Evolutionary conservation across 1,284 basidiomycete species (phyloP).

Genomic region (Chalciporus sp.): DNA sequence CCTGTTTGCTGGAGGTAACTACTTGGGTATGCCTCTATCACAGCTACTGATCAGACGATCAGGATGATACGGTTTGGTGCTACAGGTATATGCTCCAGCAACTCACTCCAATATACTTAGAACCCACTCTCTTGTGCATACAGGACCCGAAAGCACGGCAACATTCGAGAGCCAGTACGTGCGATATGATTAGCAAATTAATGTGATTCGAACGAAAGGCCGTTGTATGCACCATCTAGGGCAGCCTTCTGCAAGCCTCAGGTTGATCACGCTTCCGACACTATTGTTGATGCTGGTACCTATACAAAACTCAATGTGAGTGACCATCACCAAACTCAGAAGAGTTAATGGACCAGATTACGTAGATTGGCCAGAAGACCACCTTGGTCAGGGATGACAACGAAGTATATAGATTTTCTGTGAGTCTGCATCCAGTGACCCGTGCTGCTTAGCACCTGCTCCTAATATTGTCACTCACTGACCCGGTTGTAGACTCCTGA

Average conservation of each 20-base stretch:
- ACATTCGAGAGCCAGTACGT: not conserved
- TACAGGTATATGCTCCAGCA: not conserved
- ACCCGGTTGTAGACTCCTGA: not conserved
- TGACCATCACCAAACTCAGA: not conserved
- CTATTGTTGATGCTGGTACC: not conserved
- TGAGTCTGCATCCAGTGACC: not conserved
- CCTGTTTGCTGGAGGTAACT: not conserved
- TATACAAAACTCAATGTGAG: not conserved
- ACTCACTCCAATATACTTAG: not conserved
- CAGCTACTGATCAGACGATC: no score
- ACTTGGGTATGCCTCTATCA: no score
- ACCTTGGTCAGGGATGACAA: not conserved
- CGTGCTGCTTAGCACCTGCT: not conserved
- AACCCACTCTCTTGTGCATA: not conserved
- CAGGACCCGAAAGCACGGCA: not conserved
- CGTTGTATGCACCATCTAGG: not conserved
- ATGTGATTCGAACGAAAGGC: not conserved
- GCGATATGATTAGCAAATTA: not conserved
- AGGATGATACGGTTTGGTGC: no score
- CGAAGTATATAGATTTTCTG: not conserved
- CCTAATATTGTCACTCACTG: not conserved
- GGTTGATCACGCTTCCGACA: not conserved
- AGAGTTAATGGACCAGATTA: not conserved
- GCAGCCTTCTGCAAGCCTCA: not conserved
- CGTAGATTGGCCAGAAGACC: not conserved